phyloP scores from a whole-genome alignment of 176 grass and related monocot genomes.

The Musa schizocarpa region DNA sequence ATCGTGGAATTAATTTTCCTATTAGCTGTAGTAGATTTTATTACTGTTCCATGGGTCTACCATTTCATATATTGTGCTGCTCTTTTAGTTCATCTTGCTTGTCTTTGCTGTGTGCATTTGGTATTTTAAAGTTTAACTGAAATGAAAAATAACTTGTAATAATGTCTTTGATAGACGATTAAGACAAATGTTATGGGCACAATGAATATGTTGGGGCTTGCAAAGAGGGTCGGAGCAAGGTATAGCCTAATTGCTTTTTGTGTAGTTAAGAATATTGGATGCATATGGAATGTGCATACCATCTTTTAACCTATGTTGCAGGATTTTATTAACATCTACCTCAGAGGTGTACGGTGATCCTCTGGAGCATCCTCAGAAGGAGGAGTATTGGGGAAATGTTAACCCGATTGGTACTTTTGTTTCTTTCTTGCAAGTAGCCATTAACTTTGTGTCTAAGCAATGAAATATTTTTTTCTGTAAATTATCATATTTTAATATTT shows the following conservation, averaged over 20 bases:
- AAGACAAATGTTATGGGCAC: constrained; percentile 99
- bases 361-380: constrained; percentile 91
- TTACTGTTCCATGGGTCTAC: too few species aligned
- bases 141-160: neutral
- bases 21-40: too few species aligned
- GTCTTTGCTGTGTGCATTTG: neutral
- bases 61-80: too few species aligned
- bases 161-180: constrained; percentile 28
- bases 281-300: neutral
- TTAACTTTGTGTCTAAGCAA: too few species aligned
- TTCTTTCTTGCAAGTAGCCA: neutral
- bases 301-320: constrained; percentile 2
- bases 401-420: constrained; percentile 69
- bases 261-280: neutral
- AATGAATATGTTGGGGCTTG: constrained; percentile 91
- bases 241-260: constrained; percentile 2
- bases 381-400: constrained; percentile 94
- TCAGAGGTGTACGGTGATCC: constrained; percentile 97
- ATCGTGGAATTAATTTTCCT: too few species aligned
- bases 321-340: constrained; percentile 80
- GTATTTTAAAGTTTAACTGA: neutral
- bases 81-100: neutral
- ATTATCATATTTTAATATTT: neutral
- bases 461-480: too few species aligned
- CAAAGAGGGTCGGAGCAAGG: constrained; percentile 86